Conservation (phyloP, 1,284 basidiomycete genomes). For the Pyrrhoderma noxium region DNA sequence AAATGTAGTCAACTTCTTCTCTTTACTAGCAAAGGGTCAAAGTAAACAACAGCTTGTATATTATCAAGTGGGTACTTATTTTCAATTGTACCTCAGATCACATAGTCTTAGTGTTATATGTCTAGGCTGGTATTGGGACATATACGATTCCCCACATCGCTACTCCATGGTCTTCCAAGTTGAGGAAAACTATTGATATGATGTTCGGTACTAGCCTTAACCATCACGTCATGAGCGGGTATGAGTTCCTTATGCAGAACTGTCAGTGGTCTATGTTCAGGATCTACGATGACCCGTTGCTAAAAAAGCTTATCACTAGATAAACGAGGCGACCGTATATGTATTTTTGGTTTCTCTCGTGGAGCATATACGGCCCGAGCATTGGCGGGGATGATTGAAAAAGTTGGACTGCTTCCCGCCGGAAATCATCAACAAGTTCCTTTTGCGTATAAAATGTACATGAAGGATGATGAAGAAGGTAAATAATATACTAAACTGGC, state of each 20-base stretch:
- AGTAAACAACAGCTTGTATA: conserved; percentile 48
- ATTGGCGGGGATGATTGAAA: conserved; percentile 38
- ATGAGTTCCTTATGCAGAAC: conserved; percentile 32
- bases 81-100: conserved; percentile 1
- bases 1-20: conserved; percentile 42
- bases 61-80: conserved; percentile 40
- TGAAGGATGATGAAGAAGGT: conserved; percentile 26
- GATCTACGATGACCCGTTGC: not conserved
- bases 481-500: conserved; percentile 1
- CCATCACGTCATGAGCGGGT: conserved; percentile 30
- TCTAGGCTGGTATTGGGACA: conserved; percentile 25
- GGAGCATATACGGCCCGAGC: conserved; percentile 40
- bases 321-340: conserved; percentile 27
- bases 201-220: conserved; percentile 30
- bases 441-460: conserved; percentile 34
- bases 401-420: conserved; percentile 29
- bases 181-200: conserved; percentile 25
- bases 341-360: conserved; percentile 35
- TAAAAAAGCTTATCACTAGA: conserved; percentile 15
- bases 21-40: conserved; percentile 47
- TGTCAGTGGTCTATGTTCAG: conserved; percentile 18
- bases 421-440: conserved; percentile 30
- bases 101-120: conserved; percentile 1
- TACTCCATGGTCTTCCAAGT: conserved; percentile 20
- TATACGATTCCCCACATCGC: conserved; percentile 21